These are phyloP conservation scores for Lyophyllum decastes DNA, from an alignment of 768 basidiomycete species.

Conservation along the genomic window DNA sequence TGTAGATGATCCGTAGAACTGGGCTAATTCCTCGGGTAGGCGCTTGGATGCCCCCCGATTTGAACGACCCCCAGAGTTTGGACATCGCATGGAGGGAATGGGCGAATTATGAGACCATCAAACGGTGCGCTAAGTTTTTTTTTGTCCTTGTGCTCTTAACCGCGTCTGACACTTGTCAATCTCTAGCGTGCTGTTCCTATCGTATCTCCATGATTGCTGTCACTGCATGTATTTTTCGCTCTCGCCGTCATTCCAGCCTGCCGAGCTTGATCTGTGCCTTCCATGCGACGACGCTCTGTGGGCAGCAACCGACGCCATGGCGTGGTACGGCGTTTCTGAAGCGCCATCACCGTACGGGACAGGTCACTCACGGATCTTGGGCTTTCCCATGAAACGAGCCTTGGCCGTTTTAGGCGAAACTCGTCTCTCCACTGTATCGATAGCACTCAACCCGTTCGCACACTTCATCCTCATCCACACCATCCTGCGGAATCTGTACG, in stretches of 20 bases:
- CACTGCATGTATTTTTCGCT: conserved; percentile 56
- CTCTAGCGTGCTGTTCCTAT: conserved; percentile 44
- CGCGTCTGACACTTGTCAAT: conserved; percentile 11
- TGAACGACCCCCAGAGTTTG: conserved; percentile 33
- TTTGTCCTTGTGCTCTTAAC: background rate
- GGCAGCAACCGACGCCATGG: conserved; percentile 44
- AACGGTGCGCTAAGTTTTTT: conserved; percentile 41
- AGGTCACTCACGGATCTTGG: conserved; percentile 33
- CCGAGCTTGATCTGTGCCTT: conserved; percentile 51
- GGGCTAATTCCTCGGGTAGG: conserved; percentile 44
- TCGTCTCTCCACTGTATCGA: conserved; percentile 25
- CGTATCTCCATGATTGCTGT: conserved; percentile 59
- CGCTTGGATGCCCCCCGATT: conserved; percentile 44
- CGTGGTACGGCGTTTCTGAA: conserved; percentile 49
- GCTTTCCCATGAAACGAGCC: conserved; percentile 39
- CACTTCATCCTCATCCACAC: conserved; percentile 48
- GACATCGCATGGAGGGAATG: conserved; percentile 57
- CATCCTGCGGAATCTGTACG: conserved; percentile 44
- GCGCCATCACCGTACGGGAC: conserved; percentile 42
- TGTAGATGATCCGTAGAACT: conserved; percentile 48
- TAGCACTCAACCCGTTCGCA: conserved; percentile 40
- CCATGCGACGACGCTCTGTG: conserved; percentile 61
- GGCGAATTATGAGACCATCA: conserved; percentile 57
- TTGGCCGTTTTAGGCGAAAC: conserved; percentile 35
- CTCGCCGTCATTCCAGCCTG: conserved; percentile 44